phyloP scores from a whole-genome alignment of 305 asterid species.

The Fraxinus sp. region DNA sequence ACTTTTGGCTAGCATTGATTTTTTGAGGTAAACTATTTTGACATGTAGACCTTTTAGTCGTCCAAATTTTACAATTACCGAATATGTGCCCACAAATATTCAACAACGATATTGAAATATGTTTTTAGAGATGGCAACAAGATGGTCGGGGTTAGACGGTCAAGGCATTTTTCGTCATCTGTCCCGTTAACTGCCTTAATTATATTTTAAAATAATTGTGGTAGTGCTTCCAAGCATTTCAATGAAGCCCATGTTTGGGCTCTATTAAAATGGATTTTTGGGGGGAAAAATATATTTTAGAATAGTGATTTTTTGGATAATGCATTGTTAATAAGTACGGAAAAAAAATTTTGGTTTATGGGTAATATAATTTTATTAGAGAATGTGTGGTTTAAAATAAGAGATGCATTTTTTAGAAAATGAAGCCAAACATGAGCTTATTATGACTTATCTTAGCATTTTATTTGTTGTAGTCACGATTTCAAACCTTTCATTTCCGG shows the following conservation, averaged over 20 bases:
- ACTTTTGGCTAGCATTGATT: neutral
- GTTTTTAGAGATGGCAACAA: neutral
- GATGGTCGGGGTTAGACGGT: neutral
- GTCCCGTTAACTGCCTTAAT: neutral
- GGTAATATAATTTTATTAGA: no score
- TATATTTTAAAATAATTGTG: no score
- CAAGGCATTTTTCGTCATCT: neutral
- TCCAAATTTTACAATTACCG: neutral
- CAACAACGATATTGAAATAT: neutral
- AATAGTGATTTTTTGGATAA: no score
- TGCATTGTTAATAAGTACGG: no score
- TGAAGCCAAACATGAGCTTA: no score
- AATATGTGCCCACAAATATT: neutral
- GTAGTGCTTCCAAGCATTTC: neutral
- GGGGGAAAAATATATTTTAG: no score
- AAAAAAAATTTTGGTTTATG: no score
- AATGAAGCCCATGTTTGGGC: no score
- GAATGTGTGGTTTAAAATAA: no score
- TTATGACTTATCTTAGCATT: neutral
- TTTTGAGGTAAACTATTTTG: neutral
- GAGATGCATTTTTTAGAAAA: no score
- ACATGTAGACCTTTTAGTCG: neutral
- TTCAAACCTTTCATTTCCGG: neutral
- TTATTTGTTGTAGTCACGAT: neutral
- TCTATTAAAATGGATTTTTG: no score